Conservation (phyloP, 2,329 filamentous ascomycete species). For the Fonsecaea pugnacius region DNA sequence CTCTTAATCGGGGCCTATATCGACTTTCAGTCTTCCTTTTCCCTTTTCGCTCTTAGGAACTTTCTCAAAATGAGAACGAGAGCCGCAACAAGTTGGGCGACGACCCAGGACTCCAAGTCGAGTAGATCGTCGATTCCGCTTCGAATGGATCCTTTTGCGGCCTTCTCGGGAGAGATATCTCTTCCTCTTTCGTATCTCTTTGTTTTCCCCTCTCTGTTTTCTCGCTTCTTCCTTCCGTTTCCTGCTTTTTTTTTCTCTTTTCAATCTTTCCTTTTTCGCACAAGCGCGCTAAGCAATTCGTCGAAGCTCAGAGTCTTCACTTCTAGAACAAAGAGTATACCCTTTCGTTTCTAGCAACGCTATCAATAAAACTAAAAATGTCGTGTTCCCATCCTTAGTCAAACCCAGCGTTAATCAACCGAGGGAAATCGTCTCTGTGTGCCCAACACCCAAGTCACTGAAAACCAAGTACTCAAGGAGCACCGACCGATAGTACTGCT, state of each 20-base stretch:
- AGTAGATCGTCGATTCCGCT: constrained; percentile 2
- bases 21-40: background rate
- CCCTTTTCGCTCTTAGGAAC: background rate
- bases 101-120: background rate
- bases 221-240: background rate
- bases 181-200: background rate
- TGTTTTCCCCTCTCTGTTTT: background rate
- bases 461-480: no score
- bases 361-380: background rate
- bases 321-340: background rate
- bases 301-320: background rate
- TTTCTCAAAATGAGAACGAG: background rate
- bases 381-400: background rate
- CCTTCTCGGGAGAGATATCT: background rate
- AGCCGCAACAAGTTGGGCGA: background rate
- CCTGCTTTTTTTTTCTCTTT: background rate
- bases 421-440: background rate
- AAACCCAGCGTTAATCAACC: background rate
- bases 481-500: no score
- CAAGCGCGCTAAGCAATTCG: background rate
- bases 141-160: background rate
- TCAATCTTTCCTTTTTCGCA: background rate
- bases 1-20: background rate
- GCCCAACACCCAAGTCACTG: no score
- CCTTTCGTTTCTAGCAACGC: background rate